Evolutionary conservation across 2,329 filamentous ascomycete species (phyloP).

Genomic region (Fusarium aywerte): DNA sequence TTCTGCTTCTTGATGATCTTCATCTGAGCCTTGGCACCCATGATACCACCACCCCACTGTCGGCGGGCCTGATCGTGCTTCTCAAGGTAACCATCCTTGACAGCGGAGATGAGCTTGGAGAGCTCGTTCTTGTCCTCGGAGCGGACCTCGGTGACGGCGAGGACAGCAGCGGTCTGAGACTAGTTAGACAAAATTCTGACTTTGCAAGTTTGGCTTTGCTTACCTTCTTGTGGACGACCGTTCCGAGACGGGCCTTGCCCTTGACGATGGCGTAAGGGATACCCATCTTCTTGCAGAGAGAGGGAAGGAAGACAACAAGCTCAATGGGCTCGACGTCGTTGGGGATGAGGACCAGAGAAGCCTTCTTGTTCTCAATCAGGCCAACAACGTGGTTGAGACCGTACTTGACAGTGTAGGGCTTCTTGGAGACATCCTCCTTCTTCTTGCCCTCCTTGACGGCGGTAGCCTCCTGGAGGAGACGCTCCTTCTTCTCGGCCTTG

Average conservation of each 20-base stretch:
- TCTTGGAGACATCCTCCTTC: constrained; percentile 99
- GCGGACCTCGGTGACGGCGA: constrained; percentile 96
- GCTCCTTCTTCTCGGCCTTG: constrained; percentile 99
- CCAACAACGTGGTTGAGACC: constrained; percentile 99
- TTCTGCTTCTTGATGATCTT: constrained; percentile 87
- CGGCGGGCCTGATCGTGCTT: constrained; percentile 92
- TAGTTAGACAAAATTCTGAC: constrained; percentile 43
- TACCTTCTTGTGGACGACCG: constrained; percentile 99
- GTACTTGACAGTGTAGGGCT: constrained; percentile 99
- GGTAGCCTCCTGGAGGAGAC: constrained; percentile 96
- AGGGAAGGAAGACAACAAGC: constrained; percentile 98
- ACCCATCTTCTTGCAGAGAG: constrained; percentile 99
- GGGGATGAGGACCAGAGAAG: constrained; percentile 95
- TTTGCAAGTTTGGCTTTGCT: constrained; percentile 24
- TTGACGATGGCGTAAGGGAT: constrained; percentile 99
- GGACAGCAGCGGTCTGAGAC: constrained; percentile 90
- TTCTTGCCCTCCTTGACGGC: constrained; percentile 99
- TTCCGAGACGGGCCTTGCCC: constrained; percentile 99
- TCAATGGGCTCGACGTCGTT: constrained; percentile 99
- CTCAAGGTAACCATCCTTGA: constrained; percentile 98
- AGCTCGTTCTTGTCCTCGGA: constrained; percentile 98
- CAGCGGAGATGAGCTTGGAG: constrained; percentile 91
- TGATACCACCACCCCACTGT: constrained; percentile 99
- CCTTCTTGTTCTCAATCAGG: constrained; percentile 99
- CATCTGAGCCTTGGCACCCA: constrained; percentile 92